phyloP scores from a whole-genome alignment of 179 eudicot species.

The Nepenthes alata region DNA sequence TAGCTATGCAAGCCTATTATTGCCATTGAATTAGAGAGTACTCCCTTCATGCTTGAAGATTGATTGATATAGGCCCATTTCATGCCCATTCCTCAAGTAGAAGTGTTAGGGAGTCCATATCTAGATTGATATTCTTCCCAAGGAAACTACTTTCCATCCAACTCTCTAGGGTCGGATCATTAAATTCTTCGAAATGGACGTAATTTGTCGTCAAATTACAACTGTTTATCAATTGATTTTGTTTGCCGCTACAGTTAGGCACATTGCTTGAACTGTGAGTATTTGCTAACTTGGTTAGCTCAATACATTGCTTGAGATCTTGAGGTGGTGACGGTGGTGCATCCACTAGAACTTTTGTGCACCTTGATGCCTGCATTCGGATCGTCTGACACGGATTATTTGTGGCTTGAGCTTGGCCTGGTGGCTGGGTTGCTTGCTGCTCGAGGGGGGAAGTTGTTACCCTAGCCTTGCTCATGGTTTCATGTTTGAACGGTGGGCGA shows the following conservation, averaged over 20 bases:
- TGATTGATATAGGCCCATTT: not conserved
- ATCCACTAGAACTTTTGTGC: not conserved
- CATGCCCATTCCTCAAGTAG: conserved; percentile 5
- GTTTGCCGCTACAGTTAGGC: not conserved
- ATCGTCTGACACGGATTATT: not conserved
- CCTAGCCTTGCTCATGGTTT: not conserved
- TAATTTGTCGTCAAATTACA: not conserved
- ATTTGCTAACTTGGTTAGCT: not conserved
- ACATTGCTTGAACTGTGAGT: not conserved
- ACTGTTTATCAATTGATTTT: not conserved
- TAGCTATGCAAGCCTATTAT: too few species aligned
- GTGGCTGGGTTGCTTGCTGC: too few species aligned
- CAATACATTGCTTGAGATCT: not conserved
- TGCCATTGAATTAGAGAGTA: too few species aligned
- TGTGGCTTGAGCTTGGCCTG: not conserved
- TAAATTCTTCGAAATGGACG: not conserved
- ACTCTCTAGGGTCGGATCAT: not conserved
- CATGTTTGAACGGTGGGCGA: not conserved
- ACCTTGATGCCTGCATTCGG: conserved; percentile 6
- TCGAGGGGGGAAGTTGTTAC: not conserved
- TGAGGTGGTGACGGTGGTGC: not conserved
- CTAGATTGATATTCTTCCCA: not conserved
- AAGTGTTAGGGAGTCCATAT: not conserved
- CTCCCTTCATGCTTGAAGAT: too few species aligned
- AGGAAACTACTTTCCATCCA: not conserved